Evolutionary conservation across 2,329 filamentous ascomycete species (phyloP).

Genomic region (Pseudocercospora vitis): DNA sequence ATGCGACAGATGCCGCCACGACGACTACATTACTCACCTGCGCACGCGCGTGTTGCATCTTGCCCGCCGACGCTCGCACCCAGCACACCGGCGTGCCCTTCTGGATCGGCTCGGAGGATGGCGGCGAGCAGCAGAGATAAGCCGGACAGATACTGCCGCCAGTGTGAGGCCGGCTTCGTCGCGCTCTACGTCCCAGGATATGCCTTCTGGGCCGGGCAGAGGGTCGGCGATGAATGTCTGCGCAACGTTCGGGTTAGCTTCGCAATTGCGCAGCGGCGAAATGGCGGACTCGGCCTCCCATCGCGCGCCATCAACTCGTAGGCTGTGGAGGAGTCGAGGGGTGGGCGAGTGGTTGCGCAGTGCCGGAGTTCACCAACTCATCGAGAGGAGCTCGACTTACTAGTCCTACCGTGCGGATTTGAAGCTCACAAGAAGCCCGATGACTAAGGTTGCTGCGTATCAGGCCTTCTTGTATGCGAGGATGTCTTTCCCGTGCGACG

Average conservation of each 20-base stretch:
- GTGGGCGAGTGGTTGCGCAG: background rate
- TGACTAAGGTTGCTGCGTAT: background rate
- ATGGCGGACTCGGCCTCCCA: background rate
- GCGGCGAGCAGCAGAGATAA: background rate
- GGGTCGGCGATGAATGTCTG: background rate
- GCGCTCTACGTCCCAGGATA: background rate
- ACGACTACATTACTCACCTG: slow-evolving; percentile 51
- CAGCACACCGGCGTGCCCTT: background rate
- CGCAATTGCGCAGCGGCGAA: background rate
- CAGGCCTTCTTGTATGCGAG: slow-evolving; percentile 6
- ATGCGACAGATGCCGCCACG: slow-evolving; percentile 5
- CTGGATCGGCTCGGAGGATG: background rate
- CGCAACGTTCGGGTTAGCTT: background rate
- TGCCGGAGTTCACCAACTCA: no score
- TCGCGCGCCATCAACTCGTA: background rate
- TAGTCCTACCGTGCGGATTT: background rate
- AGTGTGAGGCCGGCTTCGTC: background rate
- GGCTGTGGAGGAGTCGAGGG: background rate
- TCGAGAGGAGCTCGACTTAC: slow-evolving; percentile 3
- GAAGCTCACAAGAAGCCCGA: slow-evolving; percentile 4
- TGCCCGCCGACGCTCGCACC: background rate
- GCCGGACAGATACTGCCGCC: background rate
- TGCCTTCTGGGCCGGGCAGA: background rate
- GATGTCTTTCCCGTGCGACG: background rate
- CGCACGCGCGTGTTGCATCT: slow-evolving; percentile 46